phyloP scores from a whole-genome alignment of 768 basidiomycete species.

The Boletus reticulatus region DNA sequence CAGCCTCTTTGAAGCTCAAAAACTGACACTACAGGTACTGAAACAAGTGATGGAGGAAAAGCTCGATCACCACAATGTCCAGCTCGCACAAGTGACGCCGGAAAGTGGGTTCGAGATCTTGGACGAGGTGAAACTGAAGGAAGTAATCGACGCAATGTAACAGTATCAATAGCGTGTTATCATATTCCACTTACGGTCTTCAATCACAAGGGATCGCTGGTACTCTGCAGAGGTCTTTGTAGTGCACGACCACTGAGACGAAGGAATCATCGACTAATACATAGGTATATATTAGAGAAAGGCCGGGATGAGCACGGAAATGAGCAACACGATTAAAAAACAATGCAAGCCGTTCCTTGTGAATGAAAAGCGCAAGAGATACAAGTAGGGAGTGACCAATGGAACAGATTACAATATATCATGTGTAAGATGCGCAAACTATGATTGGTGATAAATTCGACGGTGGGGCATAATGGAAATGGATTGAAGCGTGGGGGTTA shows the following conservation, averaged over 20 bases:
- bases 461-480: neutral
- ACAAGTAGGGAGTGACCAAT: constrained; percentile 12
- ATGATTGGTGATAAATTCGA: constrained; percentile 8
- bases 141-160: constrained; percentile 83
- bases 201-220: neutral
- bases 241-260: neutral
- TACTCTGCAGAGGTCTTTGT: constrained; percentile 2
- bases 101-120: constrained; percentile 88
- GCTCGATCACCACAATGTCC: constrained; percentile 97
- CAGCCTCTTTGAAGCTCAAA: constrained; percentile 84
- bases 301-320: neutral
- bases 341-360: constrained; percentile 12
- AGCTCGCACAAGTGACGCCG: constrained; percentile 91
- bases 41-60: constrained; percentile 99
- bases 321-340: constrained; percentile 8
- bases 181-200: constrained; percentile 6
- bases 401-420: constrained; percentile 16
- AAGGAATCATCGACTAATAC: constrained; percentile 15
- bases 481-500: constrained; percentile 6
- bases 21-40: constrained; percentile 80
- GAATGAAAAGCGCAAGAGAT: constrained; percentile 9
- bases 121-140: constrained; percentile 75
- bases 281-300: constrained; percentile 24
- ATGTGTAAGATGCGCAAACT: constrained; percentile 16
- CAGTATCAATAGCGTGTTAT: constrained; percentile 10